Base-by-base conservation (phyloP, 176 grass and related monocot genomes). In the Microstegium vimineum region DNA sequence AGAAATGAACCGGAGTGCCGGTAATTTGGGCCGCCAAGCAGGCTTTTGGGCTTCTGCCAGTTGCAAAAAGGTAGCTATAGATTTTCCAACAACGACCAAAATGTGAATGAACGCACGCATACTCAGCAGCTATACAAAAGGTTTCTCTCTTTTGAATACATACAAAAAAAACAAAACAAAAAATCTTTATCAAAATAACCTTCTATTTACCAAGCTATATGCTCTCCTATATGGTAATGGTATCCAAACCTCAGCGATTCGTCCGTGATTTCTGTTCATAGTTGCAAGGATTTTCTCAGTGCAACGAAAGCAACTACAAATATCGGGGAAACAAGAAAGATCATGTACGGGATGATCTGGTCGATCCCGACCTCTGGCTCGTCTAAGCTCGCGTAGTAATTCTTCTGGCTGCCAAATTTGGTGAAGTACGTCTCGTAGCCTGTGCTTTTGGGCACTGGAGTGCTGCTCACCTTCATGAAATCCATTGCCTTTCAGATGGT, bases 361-460 rank as follows among this genome's bases (percentile, higher is more conserved):
- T 26, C 71, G 8, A 85, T 13, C 35, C 70, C 81, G 20, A 60
- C 40, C 27, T 90, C 92, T 7, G 88, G 73, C 33, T 80, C 84
- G 45, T 89, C 88, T 3, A 74, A 66, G 65, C 63, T 47, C 23
- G 79, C 84, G 79, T 91, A 90, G 83, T 84, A 83, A 32, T 93
- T 88, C 76, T 91, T 84, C 10, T 69, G 79, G 5, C 88, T 85
- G 4, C 75, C 72, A 20, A 98, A 91, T 22, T 94, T 88, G 76
- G 92, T 89, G 8, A 98, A 98, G 81, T 98, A 98, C 3, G 79
- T 86, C 67, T 94, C 92, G 69, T 88, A 98, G 56, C 92, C 95
- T 9, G 92, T 98, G 76, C 20, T 88, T n/a, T 52, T 76, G 12
- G 88, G 45, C 64, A 87, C 22, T 0, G 90, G 75, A 9, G 82